Conservation (phyloP, 164 flowering plant species). For the Nelumbo lutea region DNA sequence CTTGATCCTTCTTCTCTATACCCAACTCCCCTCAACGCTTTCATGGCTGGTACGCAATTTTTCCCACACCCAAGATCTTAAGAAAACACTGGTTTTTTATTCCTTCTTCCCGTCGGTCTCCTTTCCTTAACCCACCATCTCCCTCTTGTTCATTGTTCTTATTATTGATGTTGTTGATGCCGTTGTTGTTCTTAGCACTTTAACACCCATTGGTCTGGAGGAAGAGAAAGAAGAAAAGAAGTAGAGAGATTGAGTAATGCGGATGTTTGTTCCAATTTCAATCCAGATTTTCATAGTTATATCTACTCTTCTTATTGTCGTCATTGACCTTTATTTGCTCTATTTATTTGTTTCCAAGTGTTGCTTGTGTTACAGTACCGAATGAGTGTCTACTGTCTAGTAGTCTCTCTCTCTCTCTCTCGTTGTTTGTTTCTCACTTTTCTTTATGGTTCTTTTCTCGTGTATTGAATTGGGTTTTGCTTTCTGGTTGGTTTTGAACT, state of each 20-base stretch:
- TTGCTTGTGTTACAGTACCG: not conserved
- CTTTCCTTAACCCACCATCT: not conserved
- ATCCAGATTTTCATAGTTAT: not conserved
- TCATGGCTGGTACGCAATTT: constrained; percentile 85
- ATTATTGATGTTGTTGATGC: not conserved
- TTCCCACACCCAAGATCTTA: constrained; percentile 69
- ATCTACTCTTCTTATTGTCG: constrained; percentile 2
- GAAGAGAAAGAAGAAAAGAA: not conserved
- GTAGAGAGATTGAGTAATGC: not conserved
- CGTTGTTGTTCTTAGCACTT: not conserved
- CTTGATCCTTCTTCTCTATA: constrained; percentile 56
- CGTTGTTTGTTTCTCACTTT: not conserved
- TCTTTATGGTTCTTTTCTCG: not conserved
- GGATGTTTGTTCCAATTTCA: constrained; percentile 19
- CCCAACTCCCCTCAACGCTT: constrained; percentile 62
- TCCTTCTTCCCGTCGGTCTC: not conserved
- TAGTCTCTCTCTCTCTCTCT: not conserved
- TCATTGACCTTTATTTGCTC: not conserved
- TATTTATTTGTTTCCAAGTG: not conserved
- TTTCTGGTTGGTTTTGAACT: constrained; percentile 31
- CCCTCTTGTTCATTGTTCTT: not conserved
- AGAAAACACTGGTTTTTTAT: not conserved
- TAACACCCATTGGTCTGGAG: constrained; percentile 1
- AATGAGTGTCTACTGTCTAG: not conserved
- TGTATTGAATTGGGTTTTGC: constrained; percentile 9